These are phyloP conservation scores for Fragosphaeria purpurea DNA, from an alignment of 2,329 filamentous ascomycete species.

Conservation along the genomic window DNA sequence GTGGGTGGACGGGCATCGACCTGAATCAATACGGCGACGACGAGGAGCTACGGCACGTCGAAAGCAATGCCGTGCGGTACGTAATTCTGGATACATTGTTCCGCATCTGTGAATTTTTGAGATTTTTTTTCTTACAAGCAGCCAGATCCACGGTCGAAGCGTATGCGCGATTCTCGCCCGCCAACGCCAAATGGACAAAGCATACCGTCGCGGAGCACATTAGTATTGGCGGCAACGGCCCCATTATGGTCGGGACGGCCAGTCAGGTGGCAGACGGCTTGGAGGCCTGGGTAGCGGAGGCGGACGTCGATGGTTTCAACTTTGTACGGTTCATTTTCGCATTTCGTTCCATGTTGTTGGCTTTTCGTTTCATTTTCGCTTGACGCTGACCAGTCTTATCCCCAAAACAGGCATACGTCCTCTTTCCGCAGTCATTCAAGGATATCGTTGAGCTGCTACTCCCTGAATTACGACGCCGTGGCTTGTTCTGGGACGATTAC, in stretches of 20 bases:
- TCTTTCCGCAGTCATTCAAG: slow-evolving; percentile 48
- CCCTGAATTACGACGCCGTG: slow-evolving; percentile 49
- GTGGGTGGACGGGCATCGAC: slow-evolving; percentile 59
- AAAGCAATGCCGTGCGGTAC: slow-evolving; percentile 28
- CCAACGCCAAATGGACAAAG: slow-evolving; percentile 57
- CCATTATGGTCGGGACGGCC: slow-evolving; percentile 49
- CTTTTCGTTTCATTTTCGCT: neutral
- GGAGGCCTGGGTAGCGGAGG: slow-evolving; percentile 57
- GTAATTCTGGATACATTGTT: slow-evolving; percentile 9
- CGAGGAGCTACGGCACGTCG: slow-evolving; percentile 27
- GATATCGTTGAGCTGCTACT: slow-evolving; percentile 56
- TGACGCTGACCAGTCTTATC: too few relatives aligned
- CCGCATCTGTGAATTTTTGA: slow-evolving; percentile 12
- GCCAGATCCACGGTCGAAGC: slow-evolving; percentile 13
- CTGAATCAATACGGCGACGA: slow-evolving; percentile 29
- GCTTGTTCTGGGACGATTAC: slow-evolving; percentile 45
- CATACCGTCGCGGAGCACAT: slow-evolving; percentile 51
- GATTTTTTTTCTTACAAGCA: neutral
- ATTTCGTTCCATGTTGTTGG: too few relatives aligned
- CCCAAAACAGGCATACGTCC: slow-evolving; percentile 19
- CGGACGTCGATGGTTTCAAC: slow-evolving; percentile 67
- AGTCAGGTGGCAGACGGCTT: slow-evolving; percentile 58
- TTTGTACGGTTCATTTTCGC: slow-evolving; percentile 29
- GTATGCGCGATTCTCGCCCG: slow-evolving; percentile 6
- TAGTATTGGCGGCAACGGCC: slow-evolving; percentile 14